A percentile compares a stretch with the other conserved stretches of the same genome.
Evolutionary conservation across 2,329 filamentous ascomycete species (phyloP).

Genomic region (Periglandula ipomoeae): DNA sequence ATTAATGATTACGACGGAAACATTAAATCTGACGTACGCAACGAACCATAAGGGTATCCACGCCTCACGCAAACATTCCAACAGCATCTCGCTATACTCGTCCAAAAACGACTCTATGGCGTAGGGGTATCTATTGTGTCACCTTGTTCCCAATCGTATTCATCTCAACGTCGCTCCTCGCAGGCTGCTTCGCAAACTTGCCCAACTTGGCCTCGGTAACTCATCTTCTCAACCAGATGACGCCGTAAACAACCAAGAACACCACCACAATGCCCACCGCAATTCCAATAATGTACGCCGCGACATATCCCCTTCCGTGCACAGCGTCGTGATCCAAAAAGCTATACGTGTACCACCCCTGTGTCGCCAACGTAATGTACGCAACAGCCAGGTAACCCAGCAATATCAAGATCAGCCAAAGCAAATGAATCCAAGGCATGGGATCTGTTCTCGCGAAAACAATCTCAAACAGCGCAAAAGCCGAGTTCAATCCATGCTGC

Average conservation of each 20-base stretch:
- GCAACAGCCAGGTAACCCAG: conserved; percentile 64
- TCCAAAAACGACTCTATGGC: background rate
- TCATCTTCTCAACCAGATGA: conserved; percentile 42
- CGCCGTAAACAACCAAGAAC: conserved; percentile 40
- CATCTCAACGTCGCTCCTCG: conserved; percentile 19
- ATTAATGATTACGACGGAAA: background rate
- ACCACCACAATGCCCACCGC: conserved; percentile 41
- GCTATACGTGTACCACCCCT: conserved; percentile 66
- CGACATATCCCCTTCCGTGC: conserved; percentile 39
- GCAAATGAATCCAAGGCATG: conserved; percentile 52
- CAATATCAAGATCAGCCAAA: conserved; percentile 60
- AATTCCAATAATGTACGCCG: conserved; percentile 56
- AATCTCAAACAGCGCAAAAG: conserved; percentile 70
- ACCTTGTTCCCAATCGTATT: conserved; percentile 2
- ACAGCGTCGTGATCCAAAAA: conserved; percentile 62
- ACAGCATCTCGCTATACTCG: background rate
- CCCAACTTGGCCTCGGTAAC: conserved; percentile 38
- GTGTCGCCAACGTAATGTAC: conserved; percentile 60
- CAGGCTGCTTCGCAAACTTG: conserved; percentile 26
- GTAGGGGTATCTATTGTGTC: background rate
- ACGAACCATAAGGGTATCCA: too few species aligned
- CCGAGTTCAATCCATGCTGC: conserved; percentile 65
- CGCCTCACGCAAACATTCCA: too few species aligned
- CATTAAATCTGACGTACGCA: background rate
- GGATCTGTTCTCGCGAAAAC: conserved; percentile 55